These are phyloP conservation scores for Eucalyptus decipiens DNA, from an alignment of 345 rosid genomes.

Conservation along the genomic window DNA sequence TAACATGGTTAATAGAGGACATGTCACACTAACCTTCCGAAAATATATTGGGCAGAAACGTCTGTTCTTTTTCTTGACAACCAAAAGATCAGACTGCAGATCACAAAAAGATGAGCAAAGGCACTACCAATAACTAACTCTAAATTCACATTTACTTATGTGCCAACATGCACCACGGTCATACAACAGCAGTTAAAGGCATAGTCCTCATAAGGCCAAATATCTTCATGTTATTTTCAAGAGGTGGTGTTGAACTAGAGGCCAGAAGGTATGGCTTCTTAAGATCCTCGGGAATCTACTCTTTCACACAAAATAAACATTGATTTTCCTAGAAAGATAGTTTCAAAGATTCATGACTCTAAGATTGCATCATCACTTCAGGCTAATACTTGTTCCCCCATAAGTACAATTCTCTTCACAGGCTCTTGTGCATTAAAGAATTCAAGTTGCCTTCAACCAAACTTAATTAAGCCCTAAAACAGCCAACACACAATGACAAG, in stretches of 20 bases:
- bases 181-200: background rate
- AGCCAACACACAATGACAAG: background rate
- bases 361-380: background rate
- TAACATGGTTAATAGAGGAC: background rate
- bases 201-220: background rate
- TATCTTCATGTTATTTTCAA: background rate
- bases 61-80: slow-evolving; percentile 66
- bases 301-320: background rate
- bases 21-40: slow-evolving; percentile 52
- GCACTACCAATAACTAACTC: background rate
- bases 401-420: background rate
- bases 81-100: slow-evolving; percentile 89
- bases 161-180: background rate
- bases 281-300: background rate
- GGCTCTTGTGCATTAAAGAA: background rate
- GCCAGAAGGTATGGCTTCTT: background rate
- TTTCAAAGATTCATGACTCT: background rate
- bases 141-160: background rate
- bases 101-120: background rate
- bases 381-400: background rate
- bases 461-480: background rate
- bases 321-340: background rate
- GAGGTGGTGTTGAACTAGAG: background rate
- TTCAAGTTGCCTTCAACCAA: background rate
- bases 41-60: slow-evolving; percentile 91